phyloP scores from a whole-genome alignment of 2,329 filamentous ascomycete species.

The Tolypocladium capitatum region DNA sequence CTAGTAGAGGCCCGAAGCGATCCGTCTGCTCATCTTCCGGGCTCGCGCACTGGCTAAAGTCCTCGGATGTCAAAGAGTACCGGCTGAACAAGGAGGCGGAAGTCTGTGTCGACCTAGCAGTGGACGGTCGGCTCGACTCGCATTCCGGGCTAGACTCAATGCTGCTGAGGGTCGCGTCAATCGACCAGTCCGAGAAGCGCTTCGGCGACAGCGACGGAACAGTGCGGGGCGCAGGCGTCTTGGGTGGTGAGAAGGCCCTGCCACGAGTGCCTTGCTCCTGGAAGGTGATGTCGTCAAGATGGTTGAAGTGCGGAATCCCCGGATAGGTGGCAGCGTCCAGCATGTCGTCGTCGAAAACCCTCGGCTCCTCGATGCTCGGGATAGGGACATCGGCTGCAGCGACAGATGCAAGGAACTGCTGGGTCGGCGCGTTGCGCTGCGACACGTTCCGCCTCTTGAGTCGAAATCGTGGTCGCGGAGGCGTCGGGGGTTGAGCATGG shows the following conservation, averaged over 20 bases:
- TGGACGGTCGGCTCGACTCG: constrained; percentile 46
- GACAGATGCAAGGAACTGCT: constrained; percentile 55
- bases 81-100: constrained; percentile 44
- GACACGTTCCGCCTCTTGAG: constrained; percentile 42
- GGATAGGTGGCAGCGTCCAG: constrained; percentile 19
- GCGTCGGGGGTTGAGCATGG: constrained; percentile 29
- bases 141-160: constrained; percentile 46
- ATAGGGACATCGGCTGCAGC: constrained; percentile 51
- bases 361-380: constrained; percentile 49
- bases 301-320: constrained; percentile 18
- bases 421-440: constrained; percentile 42
- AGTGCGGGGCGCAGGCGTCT: constrained; percentile 40
- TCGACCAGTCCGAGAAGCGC: constrained; percentile 45
- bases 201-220: constrained; percentile 29
- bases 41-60: constrained; percentile 37
- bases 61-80: constrained; percentile 42
- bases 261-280: constrained; percentile 19
- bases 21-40: constrained; percentile 25
- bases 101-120: constrained; percentile 45
- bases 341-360: constrained; percentile 30
- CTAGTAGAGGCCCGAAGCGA: constrained; percentile 11
- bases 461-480: constrained; percentile 39
- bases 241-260: constrained; percentile 39
- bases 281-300: constrained; percentile 18
- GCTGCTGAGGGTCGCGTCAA: constrained; percentile 42